These are phyloP conservation scores for Thermothielavioides terrestris DNA, from an alignment of 495 filamentous ascomycete species.

Conservation along the genomic window DNA sequence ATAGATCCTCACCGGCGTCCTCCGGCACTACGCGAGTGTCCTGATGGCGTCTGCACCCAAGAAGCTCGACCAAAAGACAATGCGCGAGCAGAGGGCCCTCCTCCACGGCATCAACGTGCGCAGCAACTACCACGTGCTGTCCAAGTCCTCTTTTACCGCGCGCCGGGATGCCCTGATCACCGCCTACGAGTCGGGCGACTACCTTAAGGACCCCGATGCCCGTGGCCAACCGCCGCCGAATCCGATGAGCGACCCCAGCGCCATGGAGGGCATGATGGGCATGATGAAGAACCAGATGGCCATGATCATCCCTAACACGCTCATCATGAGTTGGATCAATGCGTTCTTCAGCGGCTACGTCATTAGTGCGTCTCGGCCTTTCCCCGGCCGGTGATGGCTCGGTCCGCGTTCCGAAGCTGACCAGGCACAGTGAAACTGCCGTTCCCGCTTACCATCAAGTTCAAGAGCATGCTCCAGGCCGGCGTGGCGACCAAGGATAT, in stretches of 20 bases:
- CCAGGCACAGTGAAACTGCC: conserved; percentile 71
- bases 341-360: conserved; percentile 97
- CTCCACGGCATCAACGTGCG: conserved; percentile 80
- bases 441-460: conserved; percentile 93
- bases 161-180: conserved; percentile 73
- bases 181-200: conserved; percentile 74
- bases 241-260: conserved; percentile 92
- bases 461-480: conserved; percentile 98
- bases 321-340: conserved; percentile 99
- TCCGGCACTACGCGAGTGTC: conserved; percentile 90
- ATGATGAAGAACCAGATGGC: conserved; percentile 99
- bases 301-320: conserved; percentile 97
- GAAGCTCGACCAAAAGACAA: conserved; percentile 61
- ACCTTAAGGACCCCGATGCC: conserved; percentile 78
- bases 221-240: conserved; percentile 83
- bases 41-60: conserved; percentile 83
- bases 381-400: too few species aligned
- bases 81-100: conserved; percentile 82
- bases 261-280: conserved; percentile 99
- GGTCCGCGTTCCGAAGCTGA: too few species aligned
- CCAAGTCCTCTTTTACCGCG: conserved; percentile 61
- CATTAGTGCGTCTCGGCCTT: conserved; percentile 56
- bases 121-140: conserved; percentile 64
- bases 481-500: conserved; percentile 92
- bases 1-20: conserved; percentile 94